These are phyloP conservation scores for Emergomyces pasteurianus DNA, from an alignment of 2,329 filamentous ascomycete genomes.

Conservation along the genomic window DNA sequence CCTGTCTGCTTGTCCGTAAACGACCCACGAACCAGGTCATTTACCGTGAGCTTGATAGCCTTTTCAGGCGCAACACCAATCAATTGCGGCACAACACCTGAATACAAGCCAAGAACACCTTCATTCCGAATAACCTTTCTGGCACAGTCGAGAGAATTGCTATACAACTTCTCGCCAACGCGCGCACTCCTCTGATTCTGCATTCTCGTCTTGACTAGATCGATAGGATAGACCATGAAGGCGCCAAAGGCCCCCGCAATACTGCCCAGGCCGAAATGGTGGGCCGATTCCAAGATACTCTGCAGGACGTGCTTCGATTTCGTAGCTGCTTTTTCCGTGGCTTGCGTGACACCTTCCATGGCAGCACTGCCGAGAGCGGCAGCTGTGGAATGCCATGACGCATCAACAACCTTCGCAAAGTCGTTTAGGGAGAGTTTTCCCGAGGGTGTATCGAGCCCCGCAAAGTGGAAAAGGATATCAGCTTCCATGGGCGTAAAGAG, in stretches of 20 bases:
- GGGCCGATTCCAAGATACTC: slow-evolving; percentile 60
- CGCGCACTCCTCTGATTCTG: slow-evolving; percentile 84
- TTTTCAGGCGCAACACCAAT: slow-evolving; percentile 98
- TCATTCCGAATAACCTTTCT: slow-evolving; percentile 89
- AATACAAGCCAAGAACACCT: slow-evolving; percentile 80
- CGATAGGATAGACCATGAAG: slow-evolving; percentile 99
- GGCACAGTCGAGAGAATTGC: slow-evolving; percentile 93
- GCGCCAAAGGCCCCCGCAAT: slow-evolving; percentile 92
- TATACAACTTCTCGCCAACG: slow-evolving; percentile 81
- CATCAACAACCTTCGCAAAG: slow-evolving; percentile 90
- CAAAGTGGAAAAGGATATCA: slow-evolving; percentile 97
- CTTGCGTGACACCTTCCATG: slow-evolving; percentile 28
- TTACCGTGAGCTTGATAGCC: slow-evolving; percentile 97
- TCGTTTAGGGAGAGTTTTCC: slow-evolving; percentile 70
- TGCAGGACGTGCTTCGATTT: slow-evolving; percentile 48
- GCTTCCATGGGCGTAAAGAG: slow-evolving; percentile 98
- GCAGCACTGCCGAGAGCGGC: slow-evolving; percentile 42
- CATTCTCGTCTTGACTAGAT: slow-evolving; percentile 95
- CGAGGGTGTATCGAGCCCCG: slow-evolving; percentile 78
- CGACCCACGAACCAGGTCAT: slow-evolving; percentile 72
- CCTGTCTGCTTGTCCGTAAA: slow-evolving; percentile 64
- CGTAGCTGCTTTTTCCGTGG: slow-evolving; percentile 43
- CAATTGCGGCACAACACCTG: slow-evolving; percentile 85
- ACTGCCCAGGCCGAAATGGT: slow-evolving; percentile 84
- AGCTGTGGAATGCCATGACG: slow-evolving; percentile 64